Evolutionary conservation across 768 basidiomycete genomes (phyloP).

Genomic region (Rhizopogon salebrosus): DNA sequence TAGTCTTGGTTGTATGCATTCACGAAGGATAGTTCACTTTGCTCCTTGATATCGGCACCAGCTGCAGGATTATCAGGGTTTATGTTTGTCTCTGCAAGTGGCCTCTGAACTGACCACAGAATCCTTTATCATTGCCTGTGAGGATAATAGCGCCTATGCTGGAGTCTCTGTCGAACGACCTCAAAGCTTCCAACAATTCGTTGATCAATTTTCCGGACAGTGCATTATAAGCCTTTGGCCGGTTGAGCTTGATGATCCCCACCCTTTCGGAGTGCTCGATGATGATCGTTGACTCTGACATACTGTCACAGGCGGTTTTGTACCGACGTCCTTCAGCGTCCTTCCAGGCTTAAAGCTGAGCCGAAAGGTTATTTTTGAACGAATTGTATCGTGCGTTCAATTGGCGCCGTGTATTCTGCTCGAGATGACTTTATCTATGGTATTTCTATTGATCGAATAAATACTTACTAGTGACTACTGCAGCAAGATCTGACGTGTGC

Average conservation of each 20-base stretch:
- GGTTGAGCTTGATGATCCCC: conserved; percentile 71
- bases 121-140: conserved; percentile 85
- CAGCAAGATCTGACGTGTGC: too few relatives aligned
- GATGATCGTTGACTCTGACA: conserved; percentile 20
- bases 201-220: conserved; percentile 71
- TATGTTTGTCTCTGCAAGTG: conserved; percentile 22
- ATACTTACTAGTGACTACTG: too few relatives aligned
- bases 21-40: conserved; percentile 76
- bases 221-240: conserved; percentile 85
- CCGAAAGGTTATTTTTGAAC: background rate
- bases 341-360: background rate
- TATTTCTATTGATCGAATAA: too few relatives aligned
- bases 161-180: conserved; percentile 61
- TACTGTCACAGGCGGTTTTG: conserved; percentile 1
- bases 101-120: conserved; percentile 33
- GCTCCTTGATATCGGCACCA: conserved; percentile 97
- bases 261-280: conserved; percentile 18
- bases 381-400: too few relatives aligned
- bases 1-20: conserved; percentile 42
- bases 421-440: too few relatives aligned
- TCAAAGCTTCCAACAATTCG: conserved; percentile 75
- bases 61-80: conserved; percentile 37
- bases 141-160: conserved; percentile 81
- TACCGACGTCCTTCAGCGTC: background rate
- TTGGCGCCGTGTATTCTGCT: too few relatives aligned